Percentiles rank a stretch among this genome's conserved stretches.
These are phyloP conservation scores for Penicillium paradoxum DNA, from an alignment of 495 filamentous ascomycete genomes.

Conservation along the genomic window DNA sequence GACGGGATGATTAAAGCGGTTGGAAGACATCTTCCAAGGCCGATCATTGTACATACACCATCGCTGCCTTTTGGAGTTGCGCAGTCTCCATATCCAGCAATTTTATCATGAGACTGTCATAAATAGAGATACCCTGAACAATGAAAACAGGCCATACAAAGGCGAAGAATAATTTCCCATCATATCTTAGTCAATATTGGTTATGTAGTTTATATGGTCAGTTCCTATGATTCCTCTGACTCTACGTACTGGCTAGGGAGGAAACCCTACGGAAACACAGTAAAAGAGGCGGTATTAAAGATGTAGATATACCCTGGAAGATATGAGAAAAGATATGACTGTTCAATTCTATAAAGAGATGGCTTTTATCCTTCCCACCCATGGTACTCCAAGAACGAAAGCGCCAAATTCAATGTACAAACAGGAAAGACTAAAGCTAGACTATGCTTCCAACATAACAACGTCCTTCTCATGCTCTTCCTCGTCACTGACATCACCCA, in stretches of 20 bases:
- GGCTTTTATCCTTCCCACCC: slow-evolving; percentile 26
- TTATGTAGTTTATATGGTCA: background rate
- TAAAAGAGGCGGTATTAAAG: too few species aligned
- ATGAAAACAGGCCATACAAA: background rate
- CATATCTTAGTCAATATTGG: background rate
- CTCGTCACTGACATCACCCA: slow-evolving; percentile 17
- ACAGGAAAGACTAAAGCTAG: slow-evolving; percentile 8
- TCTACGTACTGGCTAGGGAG: too few species aligned
- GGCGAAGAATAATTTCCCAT: background rate
- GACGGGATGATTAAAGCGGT: slow-evolving; percentile 25
- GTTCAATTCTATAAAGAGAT: slow-evolving; percentile 27
- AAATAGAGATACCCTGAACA: slow-evolving; percentile 24
- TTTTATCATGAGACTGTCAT: background rate
- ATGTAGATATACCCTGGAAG: too few species aligned
- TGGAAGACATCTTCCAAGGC: background rate
- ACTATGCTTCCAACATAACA: slow-evolving; percentile 39
- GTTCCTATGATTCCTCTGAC: too few species aligned
- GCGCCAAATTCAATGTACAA: slow-evolving; percentile 30
- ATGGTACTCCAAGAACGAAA: slow-evolving; percentile 23
- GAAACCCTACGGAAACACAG: too few species aligned
- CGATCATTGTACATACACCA: slow-evolving; percentile 6
- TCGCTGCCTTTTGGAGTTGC: background rate
- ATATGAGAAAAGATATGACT: background rate
- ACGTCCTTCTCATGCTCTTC: slow-evolving; percentile 42
- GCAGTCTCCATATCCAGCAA: background rate